phyloP scores from a whole-genome alignment of 2,329 filamentous ascomycete species.

The Anthostomella pinea region DNA sequence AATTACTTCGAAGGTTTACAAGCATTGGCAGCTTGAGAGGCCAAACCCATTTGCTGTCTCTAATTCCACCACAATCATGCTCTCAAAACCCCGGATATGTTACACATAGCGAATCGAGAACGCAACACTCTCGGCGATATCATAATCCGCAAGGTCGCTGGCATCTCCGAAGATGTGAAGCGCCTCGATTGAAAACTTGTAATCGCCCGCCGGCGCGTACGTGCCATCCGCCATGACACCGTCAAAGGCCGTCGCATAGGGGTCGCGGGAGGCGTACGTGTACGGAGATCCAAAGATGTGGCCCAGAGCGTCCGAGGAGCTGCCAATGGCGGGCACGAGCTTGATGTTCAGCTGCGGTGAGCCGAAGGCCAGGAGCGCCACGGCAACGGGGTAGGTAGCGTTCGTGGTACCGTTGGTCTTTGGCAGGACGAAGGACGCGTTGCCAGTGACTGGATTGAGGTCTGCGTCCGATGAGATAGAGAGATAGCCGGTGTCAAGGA shows the following conservation, averaged over 20 bases:
- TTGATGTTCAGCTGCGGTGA: conserved; percentile 43
- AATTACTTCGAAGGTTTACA: too few species aligned
- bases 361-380: conserved; percentile 44
- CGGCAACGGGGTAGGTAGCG: conserved; percentile 38
- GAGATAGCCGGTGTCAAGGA: conserved; percentile 36
- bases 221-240: conserved; percentile 45
- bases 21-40: too few species aligned
- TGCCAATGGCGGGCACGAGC: conserved; percentile 39
- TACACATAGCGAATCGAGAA: conserved; percentile 46
- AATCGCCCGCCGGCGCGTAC: conserved; percentile 47
- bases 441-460: conserved; percentile 22
- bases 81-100: not conserved
- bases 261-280: conserved; percentile 33
- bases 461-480: conserved; percentile 34
- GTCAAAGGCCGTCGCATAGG: conserved; percentile 38
- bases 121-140: conserved; percentile 38
- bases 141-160: conserved; percentile 44
- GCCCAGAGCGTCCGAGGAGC: conserved; percentile 34
- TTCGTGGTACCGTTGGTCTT: conserved; percentile 18
- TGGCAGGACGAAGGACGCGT: conserved; percentile 26
- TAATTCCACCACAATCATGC: not conserved
- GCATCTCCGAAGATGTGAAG: conserved; percentile 51
- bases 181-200: conserved; percentile 48
- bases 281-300: conserved; percentile 42
- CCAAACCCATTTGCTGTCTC: too few species aligned